These are phyloP conservation scores for Ustilago nuda DNA, from an alignment of 1,284 basidiomycete species.

Conservation along the genomic window DNA sequence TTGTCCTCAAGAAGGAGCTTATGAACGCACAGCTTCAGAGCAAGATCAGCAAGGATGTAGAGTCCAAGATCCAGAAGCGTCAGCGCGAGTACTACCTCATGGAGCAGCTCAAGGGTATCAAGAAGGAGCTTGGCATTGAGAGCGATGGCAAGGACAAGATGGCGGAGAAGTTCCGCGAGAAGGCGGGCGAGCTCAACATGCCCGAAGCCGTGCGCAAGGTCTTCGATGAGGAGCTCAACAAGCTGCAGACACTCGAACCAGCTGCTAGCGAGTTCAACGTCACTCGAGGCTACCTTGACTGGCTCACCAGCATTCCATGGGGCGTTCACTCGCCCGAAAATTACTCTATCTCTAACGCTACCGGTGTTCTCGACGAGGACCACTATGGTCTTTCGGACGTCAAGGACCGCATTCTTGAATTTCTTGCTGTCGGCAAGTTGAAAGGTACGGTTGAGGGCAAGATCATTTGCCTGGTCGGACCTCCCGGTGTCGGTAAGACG, in stretches of 20 bases:
- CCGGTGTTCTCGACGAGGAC: constrained; percentile 89
- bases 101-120: constrained; percentile 99
- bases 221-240: constrained; percentile 95
- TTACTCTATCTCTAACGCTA: constrained; percentile 87
- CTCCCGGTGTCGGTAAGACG: constrained; percentile 96
- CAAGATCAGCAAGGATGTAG: constrained; percentile 93
- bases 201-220: constrained; percentile 91
- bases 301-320: constrained; percentile 88
- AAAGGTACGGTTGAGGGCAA: constrained; percentile 97
- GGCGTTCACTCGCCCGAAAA: constrained; percentile 94
- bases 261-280: constrained; percentile 86
- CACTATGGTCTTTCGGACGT: constrained; percentile 95
- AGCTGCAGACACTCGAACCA: constrained; percentile 88
- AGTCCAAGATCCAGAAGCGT: constrained; percentile 94
- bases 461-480: constrained; percentile 95
- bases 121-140: constrained; percentile 98
- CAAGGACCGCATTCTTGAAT: constrained; percentile 97
- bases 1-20: constrained; percentile 96
- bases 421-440: constrained; percentile 96
- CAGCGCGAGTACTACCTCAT: constrained; percentile 97
- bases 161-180: constrained; percentile 93
- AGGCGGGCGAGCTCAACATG: constrained; percentile 88
- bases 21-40: constrained; percentile 96
- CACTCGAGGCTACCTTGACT: constrained; percentile 73
- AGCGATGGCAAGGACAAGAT: constrained; percentile 97